phyloP scores from a whole-genome alignment of 345 rosid genomes.

The Arabidopsis thaliana region DNA sequence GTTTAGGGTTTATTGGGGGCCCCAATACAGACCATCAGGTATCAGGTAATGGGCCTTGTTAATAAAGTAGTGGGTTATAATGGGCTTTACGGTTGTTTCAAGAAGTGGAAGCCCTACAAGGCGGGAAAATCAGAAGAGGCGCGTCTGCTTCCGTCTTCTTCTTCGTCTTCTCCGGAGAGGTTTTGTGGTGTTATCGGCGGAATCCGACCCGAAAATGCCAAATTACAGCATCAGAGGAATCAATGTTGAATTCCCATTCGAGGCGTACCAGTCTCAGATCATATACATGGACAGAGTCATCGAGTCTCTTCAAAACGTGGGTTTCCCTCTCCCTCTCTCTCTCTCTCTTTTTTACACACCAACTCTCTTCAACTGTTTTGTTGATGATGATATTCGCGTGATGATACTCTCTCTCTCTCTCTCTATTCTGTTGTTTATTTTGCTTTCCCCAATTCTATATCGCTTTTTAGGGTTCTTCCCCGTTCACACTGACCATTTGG shows the following conservation, averaged over 20 bases:
- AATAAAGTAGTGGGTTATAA: neutral
- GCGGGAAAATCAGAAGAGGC: conserved; percentile 43
- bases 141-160: neutral
- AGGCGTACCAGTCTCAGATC: conserved; percentile 89
- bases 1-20: too few relatives aligned
- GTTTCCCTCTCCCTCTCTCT: conserved; percentile 17
- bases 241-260: conserved; percentile 91
- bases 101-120: conserved; percentile 32
- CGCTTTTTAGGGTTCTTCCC: conserved; percentile 19
- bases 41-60: conserved; percentile 16
- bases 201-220: conserved; percentile 58
- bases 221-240: conserved; percentile 80
- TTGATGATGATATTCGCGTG: neutral
- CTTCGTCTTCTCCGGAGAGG: conserved; percentile 5
- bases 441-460: neutral
- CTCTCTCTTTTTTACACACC: neutral
- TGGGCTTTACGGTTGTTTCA: conserved; percentile 24
- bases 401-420: neutral
- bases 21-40: too few relatives aligned
- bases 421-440: neutral
- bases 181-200: neutral
- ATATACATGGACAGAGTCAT: conserved; percentile 94
- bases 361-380: neutral
- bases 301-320: conserved; percentile 80
- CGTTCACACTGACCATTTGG: neutral